Base-by-base conservation (phyloP, 176 grass and related monocot genomes). In the Eleusine indica region DNA sequence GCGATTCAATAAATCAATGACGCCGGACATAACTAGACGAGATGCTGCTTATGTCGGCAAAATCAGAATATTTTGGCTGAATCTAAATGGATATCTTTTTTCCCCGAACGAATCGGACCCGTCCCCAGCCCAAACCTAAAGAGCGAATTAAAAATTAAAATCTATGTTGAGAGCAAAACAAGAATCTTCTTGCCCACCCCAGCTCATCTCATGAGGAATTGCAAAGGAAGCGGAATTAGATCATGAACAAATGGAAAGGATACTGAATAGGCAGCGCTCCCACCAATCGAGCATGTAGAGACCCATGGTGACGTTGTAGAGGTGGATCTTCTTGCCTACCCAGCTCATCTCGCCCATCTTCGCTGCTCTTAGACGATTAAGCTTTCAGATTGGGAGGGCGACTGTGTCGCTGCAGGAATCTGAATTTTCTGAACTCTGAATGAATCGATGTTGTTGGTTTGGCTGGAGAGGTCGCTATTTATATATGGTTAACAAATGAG, bases 201-300 rank as follows among this genome's bases (percentile, higher is more conserved):
- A 58, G 6, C 54, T 21, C 18, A 58, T 58, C 17, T 21, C 19
- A n/a, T 58, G 19, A 21, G 1, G 15, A 66, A 43, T 74, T 28
- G 44, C 44, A 86, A 35, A 53, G 44, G 7, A 53, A 43, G 5
- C 0, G 3, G 54, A 66, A 80, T 21, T 2, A 38, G 76, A 40
- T 7, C 18, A 58, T 57, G 44, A 38, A 7, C 18, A 80, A 74
- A 54, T 37, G 4, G 2, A 82, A 53, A 90, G 88, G 88, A 90
- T 90, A 86, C 88, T 90, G 83, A 90, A 90, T 76, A 90, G 80
- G 80, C 75, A 86, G 22, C 84, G 88, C 84, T 90, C 88, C 88
- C 88, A 90, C 88, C 88, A 90, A 79, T 90, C 84, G 68, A 90
- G 84, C 88, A 90, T 86, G 84, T 90, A 90, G 40, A 90, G 88